Percentiles rank a stretch among this genome's conserved stretches.
Evolutionary conservation across 139 green algal genomes (phyloP).

Genomic region (Trebouxia sp.): DNA sequence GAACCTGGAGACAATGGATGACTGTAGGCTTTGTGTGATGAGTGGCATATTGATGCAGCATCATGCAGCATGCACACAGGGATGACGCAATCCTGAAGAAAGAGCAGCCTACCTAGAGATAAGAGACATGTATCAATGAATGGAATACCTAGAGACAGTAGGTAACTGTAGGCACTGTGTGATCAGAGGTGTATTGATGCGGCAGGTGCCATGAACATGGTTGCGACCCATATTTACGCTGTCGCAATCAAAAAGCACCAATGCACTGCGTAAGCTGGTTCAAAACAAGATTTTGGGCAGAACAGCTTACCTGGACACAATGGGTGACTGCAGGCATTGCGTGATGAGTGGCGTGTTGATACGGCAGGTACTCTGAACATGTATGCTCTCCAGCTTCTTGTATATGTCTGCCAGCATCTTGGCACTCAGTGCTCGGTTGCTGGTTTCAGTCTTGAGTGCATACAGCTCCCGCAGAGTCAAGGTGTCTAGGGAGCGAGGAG

Average conservation of each 20-base stretch:
- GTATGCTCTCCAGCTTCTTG: slow-evolving; percentile 33
- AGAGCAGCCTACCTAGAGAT: too few species aligned
- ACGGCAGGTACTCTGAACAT: slow-evolving; percentile 25
- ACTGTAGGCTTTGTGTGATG: too few species aligned
- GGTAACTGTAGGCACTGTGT: too few species aligned
- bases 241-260: not conserved
- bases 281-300: not conserved
- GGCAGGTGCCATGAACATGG: not conserved
- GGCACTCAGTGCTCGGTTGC: slow-evolving; percentile 61
- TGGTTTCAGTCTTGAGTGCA: slow-evolving; percentile 65
- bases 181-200: not conserved
- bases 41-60: too few species aligned
- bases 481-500: slow-evolving; percentile 65
- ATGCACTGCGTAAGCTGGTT: too few species aligned
- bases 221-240: too few species aligned
- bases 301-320: not conserved
- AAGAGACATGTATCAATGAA: too few species aligned
- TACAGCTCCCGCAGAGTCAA: slow-evolving; percentile 70
- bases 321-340: not conserved
- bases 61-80: too few species aligned
- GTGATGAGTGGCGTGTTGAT: slow-evolving; percentile 27
- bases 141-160: too few species aligned
- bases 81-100: too few species aligned
- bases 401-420: slow-evolving; percentile 59
- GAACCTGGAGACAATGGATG: not conserved